Evolutionary conservation across 1,139 yeast genomes (phyloP), one percentile per base, ranked within the genome.

Genomic region (Debaryomyces robertsiae): DNA sequence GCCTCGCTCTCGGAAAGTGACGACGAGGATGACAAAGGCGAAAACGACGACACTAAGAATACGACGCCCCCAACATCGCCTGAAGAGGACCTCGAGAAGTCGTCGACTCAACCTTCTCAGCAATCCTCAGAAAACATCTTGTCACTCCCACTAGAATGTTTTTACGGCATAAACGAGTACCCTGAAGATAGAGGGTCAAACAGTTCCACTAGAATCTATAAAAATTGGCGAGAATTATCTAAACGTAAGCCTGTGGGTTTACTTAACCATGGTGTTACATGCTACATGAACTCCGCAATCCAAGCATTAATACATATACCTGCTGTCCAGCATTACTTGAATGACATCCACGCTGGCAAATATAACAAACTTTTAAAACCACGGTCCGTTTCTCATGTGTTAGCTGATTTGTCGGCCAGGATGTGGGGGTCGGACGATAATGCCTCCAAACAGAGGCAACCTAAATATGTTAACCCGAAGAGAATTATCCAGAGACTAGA

Each of bases 201-300:
- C 55, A 57, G 64, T 3, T 77, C 82, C 9, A 65, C 53, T 6
- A 72, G 81, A 47, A 81, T 79, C 24, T 58, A 67, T 43, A 84
- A 84, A 57, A 79, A 77, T 48, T 84, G 93, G 88, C 72, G 81
- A 42, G 69, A 46, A 57, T 63, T 48, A 30, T 54, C 65, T 34
- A 69, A 75, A 23, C 53, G 51, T 6, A 54, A 56, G 42, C 95
- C 97, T 1, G 70, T 82, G 18, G 98, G 98, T 0, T 70, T 93
- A 40, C 64, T 87, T 43, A 93, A 93, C 60, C 91, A 85, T 49
- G 98, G 98, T 22, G 98, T 93, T 32, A 93, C 98, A 3, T 93
- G 98, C 60, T 93, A 91, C 63, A 90, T 93, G 81, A 93, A 93
- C 61, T 84, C 96, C 2, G 98, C 97, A 3, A 82, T 93, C 32